phyloP scores from a whole-genome alignment of 2,329 filamentous ascomycete species.

The Colletotrichum brevisporum region DNA sequence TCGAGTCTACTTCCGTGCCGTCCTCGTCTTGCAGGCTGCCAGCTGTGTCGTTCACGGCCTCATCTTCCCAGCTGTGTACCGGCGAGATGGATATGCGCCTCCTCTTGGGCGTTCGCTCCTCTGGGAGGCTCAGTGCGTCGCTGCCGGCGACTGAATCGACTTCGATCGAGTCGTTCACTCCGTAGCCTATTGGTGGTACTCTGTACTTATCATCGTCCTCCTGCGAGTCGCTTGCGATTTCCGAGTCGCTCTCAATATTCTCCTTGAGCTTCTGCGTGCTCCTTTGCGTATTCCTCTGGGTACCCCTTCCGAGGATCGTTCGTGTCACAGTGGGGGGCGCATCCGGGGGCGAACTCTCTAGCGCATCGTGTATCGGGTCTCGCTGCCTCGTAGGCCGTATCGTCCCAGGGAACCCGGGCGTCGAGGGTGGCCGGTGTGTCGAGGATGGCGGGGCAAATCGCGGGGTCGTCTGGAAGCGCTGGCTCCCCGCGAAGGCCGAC shows the following conservation, averaged over 20 bases:
- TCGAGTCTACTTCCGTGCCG: not conserved
- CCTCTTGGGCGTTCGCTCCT: slow-evolving; percentile 37
- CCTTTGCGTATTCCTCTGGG: not conserved
- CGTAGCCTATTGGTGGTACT: not conserved
- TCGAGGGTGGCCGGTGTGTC: slow-evolving; percentile 38
- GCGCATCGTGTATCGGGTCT: slow-evolving; percentile 32
- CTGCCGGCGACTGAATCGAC: slow-evolving; percentile 32
- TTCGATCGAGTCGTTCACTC: slow-evolving; percentile 42
- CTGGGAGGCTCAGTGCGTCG: slow-evolving; percentile 20
- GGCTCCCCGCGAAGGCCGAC: slow-evolving; percentile 37
- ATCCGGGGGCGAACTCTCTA: slow-evolving; percentile 28
- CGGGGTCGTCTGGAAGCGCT: slow-evolving; percentile 55
- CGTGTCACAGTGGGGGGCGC: slow-evolving; percentile 3
- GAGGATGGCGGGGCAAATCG: slow-evolving; percentile 54
- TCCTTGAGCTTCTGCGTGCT: slow-evolving; percentile 27
- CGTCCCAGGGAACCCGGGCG: slow-evolving; percentile 30
- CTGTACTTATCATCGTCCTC: slow-evolving; percentile 44
- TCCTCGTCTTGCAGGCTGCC: not conserved
- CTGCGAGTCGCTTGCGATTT: slow-evolving; percentile 34
- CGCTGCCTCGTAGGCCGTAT: slow-evolving; percentile 45
- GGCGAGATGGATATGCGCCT: slow-evolving; percentile 37
- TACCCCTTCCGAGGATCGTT: not conserved
- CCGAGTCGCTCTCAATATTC: slow-evolving; percentile 43
- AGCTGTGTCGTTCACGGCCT: slow-evolving; percentile 2
- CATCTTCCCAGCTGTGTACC: slow-evolving; percentile 38